Percentiles rank a stretch among this genome's conserved stretches.
phyloP scores from a whole-genome alignment of 176 grass and related monocot species.

The Triticum monococcum region DNA sequence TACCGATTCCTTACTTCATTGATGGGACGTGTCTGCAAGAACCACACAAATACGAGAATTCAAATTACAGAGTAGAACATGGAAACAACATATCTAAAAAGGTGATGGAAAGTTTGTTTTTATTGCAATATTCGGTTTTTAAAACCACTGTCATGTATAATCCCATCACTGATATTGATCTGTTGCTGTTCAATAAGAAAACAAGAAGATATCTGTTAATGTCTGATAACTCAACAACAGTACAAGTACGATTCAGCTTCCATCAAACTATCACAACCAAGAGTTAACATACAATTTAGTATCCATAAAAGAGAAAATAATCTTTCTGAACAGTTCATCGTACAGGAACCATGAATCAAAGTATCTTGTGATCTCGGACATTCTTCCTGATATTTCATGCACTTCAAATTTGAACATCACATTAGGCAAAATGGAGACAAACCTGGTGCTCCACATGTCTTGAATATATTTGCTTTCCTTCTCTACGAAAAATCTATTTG shows the following conservation, averaged over 20 bases:
- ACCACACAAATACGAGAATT: slow-evolving; percentile 13
- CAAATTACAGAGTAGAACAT: slow-evolving; percentile 4
- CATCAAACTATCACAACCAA: background rate
- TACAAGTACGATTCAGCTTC: background rate
- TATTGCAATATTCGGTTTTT: background rate
- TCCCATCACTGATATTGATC: background rate
- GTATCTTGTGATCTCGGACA: slow-evolving; percentile 13
- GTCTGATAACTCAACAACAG: background rate
- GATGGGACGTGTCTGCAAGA: slow-evolving; percentile 20
- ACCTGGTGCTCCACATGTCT: background rate
- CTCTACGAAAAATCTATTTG: background rate
- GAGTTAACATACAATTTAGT: background rate
- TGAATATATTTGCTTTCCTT: background rate
- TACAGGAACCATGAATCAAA: slow-evolving; percentile 10
- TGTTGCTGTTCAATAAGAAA: background rate
- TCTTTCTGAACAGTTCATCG: background rate
- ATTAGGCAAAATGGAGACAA: background rate
- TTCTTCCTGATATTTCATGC: background rate
- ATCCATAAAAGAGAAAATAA: slow-evolving; percentile 16
- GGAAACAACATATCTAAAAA: background rate
- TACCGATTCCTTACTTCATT: background rate
- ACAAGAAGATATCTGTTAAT: background rate
- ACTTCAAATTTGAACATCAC: background rate
- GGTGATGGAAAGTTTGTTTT: background rate
- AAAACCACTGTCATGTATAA: slow-evolving; percentile 12